Evolutionary conservation across 176 grass and related monocot species (phyloP), one percentile per base, ranked within the genome.

Genomic region (Eragrostis curvula): DNA sequence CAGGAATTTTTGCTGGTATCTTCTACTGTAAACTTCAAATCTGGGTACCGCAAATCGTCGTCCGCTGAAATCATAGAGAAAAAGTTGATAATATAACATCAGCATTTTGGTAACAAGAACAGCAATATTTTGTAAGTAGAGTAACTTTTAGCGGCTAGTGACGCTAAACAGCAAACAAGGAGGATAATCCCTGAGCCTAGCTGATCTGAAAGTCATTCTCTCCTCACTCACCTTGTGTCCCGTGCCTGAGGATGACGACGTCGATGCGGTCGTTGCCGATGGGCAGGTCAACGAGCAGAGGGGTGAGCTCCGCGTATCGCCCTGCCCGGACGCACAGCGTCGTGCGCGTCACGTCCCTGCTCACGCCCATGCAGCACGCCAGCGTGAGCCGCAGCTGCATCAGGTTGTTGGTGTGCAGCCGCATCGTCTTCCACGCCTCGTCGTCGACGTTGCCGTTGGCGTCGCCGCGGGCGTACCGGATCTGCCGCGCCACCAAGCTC

Each of bases 331-430:
- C 44, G 75, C 83, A 89, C 63, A 89, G 84, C 8, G 68, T 80
- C 46, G 57, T 80, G 68, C 79, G 76, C 3, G 62, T 36, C 46
- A 61, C 76, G 47, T 78, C 60, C 58, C 84, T 30, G 76, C 51
- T 70, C 36, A 70, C 36, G 36, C 82, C 77, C 21, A 56, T 1
- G 14, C 56, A 66, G 36, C 51, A 68, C 25, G 77, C 70, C 39
- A 89, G 46, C 63, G 77, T 81, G 15, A 89, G 64, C 25, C 82
- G 53, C 45, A 85, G 82, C 71, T 81, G 82, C 64, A 75, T 89
- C 20, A 89, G 71, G 77, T 51, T 81, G 70, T 85, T 68, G 24
- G 70, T 85, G 82, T 80, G 46, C 32, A 89, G 40, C 64, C 27
- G 64, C 55, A 89, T 50, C 71, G 64, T 45, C 71, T 32, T 12